These are phyloP conservation scores for Martiniozyma abietophila DNA, from an alignment of 805 yeast species.

Conservation along the genomic window DNA sequence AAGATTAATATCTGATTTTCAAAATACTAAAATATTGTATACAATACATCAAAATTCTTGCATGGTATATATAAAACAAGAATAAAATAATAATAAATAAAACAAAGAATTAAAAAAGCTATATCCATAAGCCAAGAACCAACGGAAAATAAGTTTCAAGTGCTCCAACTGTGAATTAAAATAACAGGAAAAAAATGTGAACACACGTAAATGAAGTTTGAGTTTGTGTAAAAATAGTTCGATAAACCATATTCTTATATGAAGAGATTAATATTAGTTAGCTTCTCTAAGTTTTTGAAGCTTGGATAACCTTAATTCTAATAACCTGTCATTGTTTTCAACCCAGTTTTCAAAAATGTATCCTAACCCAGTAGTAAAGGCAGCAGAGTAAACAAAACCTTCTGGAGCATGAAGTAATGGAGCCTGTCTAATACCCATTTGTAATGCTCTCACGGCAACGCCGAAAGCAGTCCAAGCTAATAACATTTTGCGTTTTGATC, in stretches of 20 bases:
- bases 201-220: too few relatives aligned
- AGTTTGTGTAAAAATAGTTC: too few relatives aligned
- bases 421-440: conserved; percentile 34
- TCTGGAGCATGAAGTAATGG: conserved; percentile 30
- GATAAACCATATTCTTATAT: too few relatives aligned
- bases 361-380: conserved; percentile 35
- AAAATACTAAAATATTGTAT: conserved; percentile 5
- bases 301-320: conserved; percentile 29
- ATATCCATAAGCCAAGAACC: too few relatives aligned
- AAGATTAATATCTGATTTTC: too few relatives aligned
- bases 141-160: too few relatives aligned
- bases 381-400: conserved; percentile 37
- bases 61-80: conserved; percentile 2
- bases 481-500: conserved; percentile 13
- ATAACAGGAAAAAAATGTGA: too few relatives aligned
- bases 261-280: conserved; percentile 6
- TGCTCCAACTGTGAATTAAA: too few relatives aligned
- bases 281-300: conserved; percentile 30
- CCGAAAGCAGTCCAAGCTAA: conserved; percentile 33
- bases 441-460: conserved; percentile 34
- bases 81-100: conserved; percentile 8
- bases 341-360: conserved; percentile 30
- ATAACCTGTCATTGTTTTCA: conserved; percentile 29
- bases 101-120: neutral
- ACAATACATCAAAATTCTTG: conserved; percentile 2